Conservation (phyloP, 345 rosid genomes). For the Corymbia maculata region DNA sequence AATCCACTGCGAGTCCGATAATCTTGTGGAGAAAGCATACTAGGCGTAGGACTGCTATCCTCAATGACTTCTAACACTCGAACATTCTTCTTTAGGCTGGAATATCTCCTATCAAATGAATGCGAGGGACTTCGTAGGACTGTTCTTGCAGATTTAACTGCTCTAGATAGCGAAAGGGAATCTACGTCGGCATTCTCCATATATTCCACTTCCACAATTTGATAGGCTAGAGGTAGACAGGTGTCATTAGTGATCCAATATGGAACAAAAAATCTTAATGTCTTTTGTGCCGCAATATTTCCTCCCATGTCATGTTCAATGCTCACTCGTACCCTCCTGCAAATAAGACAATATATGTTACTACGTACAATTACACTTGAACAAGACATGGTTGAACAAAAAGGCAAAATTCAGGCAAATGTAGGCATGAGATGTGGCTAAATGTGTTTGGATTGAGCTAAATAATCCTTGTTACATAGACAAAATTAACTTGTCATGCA, state of each 20-base stretch:
- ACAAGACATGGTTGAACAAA: neutral
- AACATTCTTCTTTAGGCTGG: conserved; percentile 41
- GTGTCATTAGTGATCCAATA: conserved; percentile 93
- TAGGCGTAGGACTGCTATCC: conserved; percentile 81
- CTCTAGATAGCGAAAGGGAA: conserved; percentile 48
- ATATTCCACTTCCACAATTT: conserved; percentile 83
- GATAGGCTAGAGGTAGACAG: conserved; percentile 64
- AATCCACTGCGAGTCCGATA: conserved; percentile 66
- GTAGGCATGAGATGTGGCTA: neutral
- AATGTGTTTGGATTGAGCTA: neutral
- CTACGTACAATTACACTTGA: neutral
- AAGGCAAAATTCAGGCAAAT: neutral
- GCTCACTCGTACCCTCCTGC: conserved; percentile 90
- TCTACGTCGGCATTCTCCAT: conserved; percentile 53
- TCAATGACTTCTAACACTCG: conserved; percentile 77
- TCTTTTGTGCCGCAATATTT: conserved; percentile 73
- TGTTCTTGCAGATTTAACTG: conserved; percentile 56
- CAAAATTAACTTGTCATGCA: neutral
- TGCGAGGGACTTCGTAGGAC: conserved; percentile 42
- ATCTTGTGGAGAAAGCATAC: conserved; percentile 97
- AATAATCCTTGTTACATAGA: neutral
- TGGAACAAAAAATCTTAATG: conserved; percentile 86
- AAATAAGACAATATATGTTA: neutral
- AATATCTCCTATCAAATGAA: conserved; percentile 46
- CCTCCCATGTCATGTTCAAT: conserved; percentile 92